Evolutionary conservation across 1,139 yeast species (phyloP).

Genomic region (Blastobotrys elegans): DNA sequence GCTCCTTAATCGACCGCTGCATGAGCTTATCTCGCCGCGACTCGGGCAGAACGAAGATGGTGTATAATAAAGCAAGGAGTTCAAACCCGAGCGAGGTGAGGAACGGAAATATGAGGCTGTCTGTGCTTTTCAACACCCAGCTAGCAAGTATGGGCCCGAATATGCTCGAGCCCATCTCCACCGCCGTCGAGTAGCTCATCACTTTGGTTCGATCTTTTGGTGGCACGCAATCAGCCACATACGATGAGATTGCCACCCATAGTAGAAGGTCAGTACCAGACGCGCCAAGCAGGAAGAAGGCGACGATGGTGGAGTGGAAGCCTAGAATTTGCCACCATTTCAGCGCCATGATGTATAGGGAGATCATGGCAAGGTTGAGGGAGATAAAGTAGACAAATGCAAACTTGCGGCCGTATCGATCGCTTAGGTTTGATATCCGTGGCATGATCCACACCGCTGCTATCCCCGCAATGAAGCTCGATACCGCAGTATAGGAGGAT

Average conservation of each 20-base stretch:
- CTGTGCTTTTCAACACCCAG: neutral
- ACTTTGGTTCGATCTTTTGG: neutral
- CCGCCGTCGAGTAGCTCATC: neutral
- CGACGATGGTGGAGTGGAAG: neutral
- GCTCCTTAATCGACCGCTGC: neutral
- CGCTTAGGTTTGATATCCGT: constrained; percentile 3
- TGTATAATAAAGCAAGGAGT: neutral
- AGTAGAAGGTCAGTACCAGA: constrained; percentile 8
- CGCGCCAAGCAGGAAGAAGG: neutral
- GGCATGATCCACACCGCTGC: constrained; percentile 7
- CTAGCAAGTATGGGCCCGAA: constrained; percentile 4
- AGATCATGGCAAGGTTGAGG: neutral
- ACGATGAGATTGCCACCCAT: constrained; percentile 3
- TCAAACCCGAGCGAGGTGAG: neutral
- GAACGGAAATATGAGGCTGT: neutral
- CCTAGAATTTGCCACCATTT: neutral
- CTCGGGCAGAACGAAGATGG: neutral
- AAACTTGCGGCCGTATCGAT: constrained; percentile 2
- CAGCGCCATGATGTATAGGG: neutral
- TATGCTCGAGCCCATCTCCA: neutral
- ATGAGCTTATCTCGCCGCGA: neutral
- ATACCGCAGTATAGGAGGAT: neutral
- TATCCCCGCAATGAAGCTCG: neutral
- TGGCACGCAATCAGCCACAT: constrained; percentile 6
- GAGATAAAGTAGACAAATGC: neutral